Evolutionary conservation across 1,139 yeast species (phyloP), one percentile per base, ranked within the genome.

Genomic region (Sugiyamaella japonica): DNA sequence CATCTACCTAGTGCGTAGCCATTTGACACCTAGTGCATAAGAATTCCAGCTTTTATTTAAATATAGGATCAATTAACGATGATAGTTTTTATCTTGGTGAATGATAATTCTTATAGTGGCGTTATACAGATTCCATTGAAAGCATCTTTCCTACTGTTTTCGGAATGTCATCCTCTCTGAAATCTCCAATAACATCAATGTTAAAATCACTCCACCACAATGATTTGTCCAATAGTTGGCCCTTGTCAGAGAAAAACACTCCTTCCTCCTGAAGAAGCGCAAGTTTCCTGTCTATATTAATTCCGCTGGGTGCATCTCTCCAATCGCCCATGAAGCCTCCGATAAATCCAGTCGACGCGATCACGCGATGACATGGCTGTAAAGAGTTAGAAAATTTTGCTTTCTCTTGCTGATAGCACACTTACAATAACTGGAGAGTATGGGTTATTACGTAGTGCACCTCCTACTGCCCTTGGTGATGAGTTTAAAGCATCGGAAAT

Each of bases 261-360:
- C 55, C 55, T 42, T 52, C 55, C n/a, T 41, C 39, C 17, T 28
- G 23, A 20, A 52, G 36, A 15, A 52, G 31, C 3, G 20, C 41
- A 8, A 47, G 31, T 25, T 52, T 52, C 16, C 15, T 47, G 7
- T 23, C 38, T 10, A 34, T n/a, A 49, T 52, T 52, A 16, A 40
- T 13, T 34, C 55, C 55, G 36, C 55, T 52, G 12, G 55, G 55
- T n/a, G 42, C 55, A 13, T 42, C 40, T n/a, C 23, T 15, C 55
- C 55, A 52, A 37, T 52, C 55, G n/a, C 55, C 55, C 40, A 20
- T 36, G 20, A 28, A 52, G 3, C 55, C 55, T 1, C 55, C 55
- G 15, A 52, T 37, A 38, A 36, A 48, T 17, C 55, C 55, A 25
- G 40, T 29, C 2, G 55, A 25, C 7, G 52, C 52, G 7, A 52